Evolutionary conservation across 2,329 filamentous ascomycete genomes (phyloP).

Genomic region (Xylariaceae sp.): DNA sequence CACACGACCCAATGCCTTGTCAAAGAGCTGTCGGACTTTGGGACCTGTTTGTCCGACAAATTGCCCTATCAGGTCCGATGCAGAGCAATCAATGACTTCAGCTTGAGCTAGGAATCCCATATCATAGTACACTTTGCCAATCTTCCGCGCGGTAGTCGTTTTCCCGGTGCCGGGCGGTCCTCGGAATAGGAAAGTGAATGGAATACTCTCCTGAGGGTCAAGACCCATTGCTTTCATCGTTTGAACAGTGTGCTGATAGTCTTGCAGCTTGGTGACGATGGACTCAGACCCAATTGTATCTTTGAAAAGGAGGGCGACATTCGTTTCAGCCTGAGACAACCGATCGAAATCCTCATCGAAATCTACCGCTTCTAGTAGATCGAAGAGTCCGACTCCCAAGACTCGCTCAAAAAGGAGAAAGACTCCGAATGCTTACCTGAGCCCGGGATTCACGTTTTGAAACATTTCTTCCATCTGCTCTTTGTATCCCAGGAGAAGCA

Average conservation of each 20-base stretch:
- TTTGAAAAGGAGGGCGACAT: conserved; percentile 32
- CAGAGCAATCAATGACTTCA: conserved; percentile 64
- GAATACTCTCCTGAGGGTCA: conserved; percentile 50
- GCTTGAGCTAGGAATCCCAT: conserved; percentile 63
- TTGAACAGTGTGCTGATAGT: conserved; percentile 44
- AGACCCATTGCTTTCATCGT: conserved; percentile 44
- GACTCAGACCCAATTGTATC: conserved; percentile 31
- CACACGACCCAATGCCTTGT: conserved; percentile 59
- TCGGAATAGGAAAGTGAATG: conserved; percentile 58
- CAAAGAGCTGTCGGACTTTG: conserved; percentile 51
- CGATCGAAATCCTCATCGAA: conserved; percentile 54
- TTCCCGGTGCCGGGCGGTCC: conserved; percentile 62
- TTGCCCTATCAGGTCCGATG: conserved; percentile 65
- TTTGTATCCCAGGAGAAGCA: conserved; percentile 68
- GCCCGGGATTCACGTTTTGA: conserved; percentile 69
- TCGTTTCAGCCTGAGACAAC: conserved; percentile 37
- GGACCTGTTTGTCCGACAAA: conserved; percentile 62
- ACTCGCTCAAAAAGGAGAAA: too few relatives aligned
- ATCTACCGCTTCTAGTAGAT: conserved; percentile 36
- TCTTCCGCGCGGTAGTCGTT: conserved; percentile 66
- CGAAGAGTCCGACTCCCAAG: too few relatives aligned
- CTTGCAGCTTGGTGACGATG: conserved; percentile 46
- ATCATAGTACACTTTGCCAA: conserved; percentile 74
- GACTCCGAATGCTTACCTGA: too few relatives aligned
- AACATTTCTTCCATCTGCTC: conserved; percentile 71